Base-by-base conservation (phyloP, 2,329 filamentous ascomycete genomes). In the Sclerotinia nivalis region DNA sequence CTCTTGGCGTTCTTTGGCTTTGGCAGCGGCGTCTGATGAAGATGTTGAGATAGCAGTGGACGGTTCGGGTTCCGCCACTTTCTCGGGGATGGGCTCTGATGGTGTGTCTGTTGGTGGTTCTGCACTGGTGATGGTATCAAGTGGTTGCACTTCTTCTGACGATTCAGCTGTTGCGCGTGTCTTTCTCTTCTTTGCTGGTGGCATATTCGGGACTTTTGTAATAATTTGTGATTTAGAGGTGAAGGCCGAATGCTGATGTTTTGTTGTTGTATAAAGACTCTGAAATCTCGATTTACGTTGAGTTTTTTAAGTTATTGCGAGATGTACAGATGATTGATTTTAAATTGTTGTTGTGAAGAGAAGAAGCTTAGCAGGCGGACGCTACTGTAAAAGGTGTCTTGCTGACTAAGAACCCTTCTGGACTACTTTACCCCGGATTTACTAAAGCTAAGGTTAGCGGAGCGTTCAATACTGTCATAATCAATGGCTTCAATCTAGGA, bases 1-100 rank as follows among this genome's bases (percentile, higher is more conserved):
- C 64, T 92, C 92, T 80, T 89, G 83, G 69, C 93, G 88, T 69
- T 94, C 91, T 75, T 88, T 82, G 43, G 86, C 83, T 75, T 86
- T 86, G 40, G 79, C 75, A 25, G 80, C 76, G n/a, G 82, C 80
- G 54, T 78, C 73, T 40, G 74, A 70, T 40, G 73, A 60, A 31
- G 73, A 73, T 22, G 62, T 58, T 2, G 52, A 47, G 13, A 68
- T 31, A 40, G 67, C n/a, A 18, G 52, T 68, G 34, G 68, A 49
- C 52, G 45, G 37, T 7, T 62, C 49, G 15, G 64, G 25, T 15
- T 61, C 25, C 9, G 40, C 31, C 15, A 43, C n/a, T 34, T 58
- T 40, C 18, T 45, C 15, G 1, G 28, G 20, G 8, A 47, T 55
- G 20, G 70, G 3, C 34, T 68, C 70, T 69, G 62, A 64, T 71